These are phyloP conservation scores for Aureobasidium pullulans DNA, from an alignment of 2,329 filamentous ascomycete genomes.

Conservation along the genomic window DNA sequence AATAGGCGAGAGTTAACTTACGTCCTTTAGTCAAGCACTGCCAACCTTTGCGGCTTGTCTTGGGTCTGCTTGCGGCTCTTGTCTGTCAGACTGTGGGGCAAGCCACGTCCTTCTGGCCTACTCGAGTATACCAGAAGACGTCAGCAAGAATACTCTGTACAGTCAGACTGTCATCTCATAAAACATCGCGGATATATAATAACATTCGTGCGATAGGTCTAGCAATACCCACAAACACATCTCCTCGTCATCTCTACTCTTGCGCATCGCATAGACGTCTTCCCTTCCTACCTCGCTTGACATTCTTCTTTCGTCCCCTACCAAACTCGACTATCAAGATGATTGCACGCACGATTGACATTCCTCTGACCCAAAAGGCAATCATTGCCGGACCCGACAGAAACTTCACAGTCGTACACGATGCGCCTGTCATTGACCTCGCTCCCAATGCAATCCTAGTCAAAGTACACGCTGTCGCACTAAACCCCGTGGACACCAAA, in stretches of 20 bases:
- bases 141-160: neutral
- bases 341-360: neutral
- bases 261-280: neutral
- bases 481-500: slow-evolving; percentile 34
- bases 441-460: slow-evolving; percentile 1
- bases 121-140: neutral
- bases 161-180: neutral
- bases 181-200: neutral
- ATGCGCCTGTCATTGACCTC: neutral
- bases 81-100: neutral
- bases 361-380: slow-evolving; percentile 3
- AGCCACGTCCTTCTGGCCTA: neutral
- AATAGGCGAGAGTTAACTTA: too few species aligned
- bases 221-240: neutral
- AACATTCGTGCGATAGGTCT: neutral
- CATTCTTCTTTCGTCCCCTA: neutral
- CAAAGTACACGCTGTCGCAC: slow-evolving; percentile 22
- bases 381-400: neutral
- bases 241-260: neutral
- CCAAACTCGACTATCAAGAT: neutral
- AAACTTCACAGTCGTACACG: neutral
- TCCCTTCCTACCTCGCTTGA: neutral
- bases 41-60: neutral
- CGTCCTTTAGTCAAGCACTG: neutral
- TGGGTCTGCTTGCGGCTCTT: neutral